Percentiles rank a stretch among this genome's conserved stretches.
Evolutionary conservation across 495 filamentous ascomycete species (phyloP).

Genomic region (Amphirosellinia nigrospora): DNA sequence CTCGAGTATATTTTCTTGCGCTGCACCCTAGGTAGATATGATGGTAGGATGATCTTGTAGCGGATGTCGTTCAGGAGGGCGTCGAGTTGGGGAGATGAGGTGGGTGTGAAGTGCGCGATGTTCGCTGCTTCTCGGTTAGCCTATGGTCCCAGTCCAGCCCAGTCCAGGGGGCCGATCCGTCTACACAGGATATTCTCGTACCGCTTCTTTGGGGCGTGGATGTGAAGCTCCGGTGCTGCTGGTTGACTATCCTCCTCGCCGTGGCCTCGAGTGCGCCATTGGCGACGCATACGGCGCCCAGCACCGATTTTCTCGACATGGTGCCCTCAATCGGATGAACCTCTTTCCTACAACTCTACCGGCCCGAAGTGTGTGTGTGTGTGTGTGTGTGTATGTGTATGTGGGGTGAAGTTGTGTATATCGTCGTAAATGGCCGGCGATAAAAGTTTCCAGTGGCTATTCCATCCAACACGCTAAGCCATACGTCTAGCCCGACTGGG

Average conservation of each 20-base stretch:
- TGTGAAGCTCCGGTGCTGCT: slow-evolving; percentile 34
- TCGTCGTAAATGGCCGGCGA: background rate
- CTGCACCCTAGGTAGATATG: slow-evolving; percentile 62
- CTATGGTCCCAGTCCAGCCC: background rate
- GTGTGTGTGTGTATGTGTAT: too few species aligned
- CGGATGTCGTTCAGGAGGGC: slow-evolving; percentile 60
- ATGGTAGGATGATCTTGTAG: slow-evolving; percentile 67
- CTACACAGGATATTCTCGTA: slow-evolving; percentile 12
- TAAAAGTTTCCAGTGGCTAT: slow-evolving; percentile 32
- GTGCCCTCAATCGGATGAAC: background rate
- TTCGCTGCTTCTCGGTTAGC: slow-evolving; percentile 21
- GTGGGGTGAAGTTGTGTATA: background rate
- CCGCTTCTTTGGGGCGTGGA: slow-evolving; percentile 33
- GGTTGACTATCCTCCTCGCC: slow-evolving; percentile 30
- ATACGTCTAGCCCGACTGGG: background rate
- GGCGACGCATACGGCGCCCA: slow-evolving; percentile 33
- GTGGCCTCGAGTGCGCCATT: slow-evolving; percentile 32
- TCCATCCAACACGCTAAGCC: slow-evolving; percentile 11
- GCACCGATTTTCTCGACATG: slow-evolving; percentile 34
- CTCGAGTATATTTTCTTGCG: slow-evolving; percentile 59
- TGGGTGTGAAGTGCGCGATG: slow-evolving; percentile 40
- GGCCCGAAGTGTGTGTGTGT: background rate
- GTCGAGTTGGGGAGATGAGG: slow-evolving; percentile 45
- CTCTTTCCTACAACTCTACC: background rate
- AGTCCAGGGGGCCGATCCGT: background rate